These are phyloP conservation scores for Candida michaelii DNA, from an alignment of 805 yeast genomes.

Conservation along the genomic window DNA sequence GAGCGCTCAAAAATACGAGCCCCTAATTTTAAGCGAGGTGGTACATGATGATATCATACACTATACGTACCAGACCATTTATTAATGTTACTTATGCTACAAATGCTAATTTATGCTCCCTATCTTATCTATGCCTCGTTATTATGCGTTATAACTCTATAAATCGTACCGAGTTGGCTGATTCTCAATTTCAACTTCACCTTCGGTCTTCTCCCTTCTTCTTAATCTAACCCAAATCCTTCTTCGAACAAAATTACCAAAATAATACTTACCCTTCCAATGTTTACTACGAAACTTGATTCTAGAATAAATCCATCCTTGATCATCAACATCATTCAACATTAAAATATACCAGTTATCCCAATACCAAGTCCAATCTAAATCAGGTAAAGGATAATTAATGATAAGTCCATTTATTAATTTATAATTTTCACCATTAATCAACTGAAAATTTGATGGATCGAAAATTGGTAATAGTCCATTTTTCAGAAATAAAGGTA, in stretches of 20 bases:
- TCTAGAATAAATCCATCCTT: slow-evolving; percentile 78
- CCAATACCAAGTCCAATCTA: slow-evolving; percentile 70
- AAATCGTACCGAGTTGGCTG: not conserved
- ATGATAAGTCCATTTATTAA: slow-evolving; percentile 26
- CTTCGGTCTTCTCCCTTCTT: slow-evolving; percentile 2
- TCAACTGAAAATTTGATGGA: slow-evolving; percentile 49
- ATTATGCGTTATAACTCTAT: not conserved
- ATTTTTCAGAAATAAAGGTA: slow-evolving; percentile 47
- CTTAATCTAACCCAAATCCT: slow-evolving; percentile 60
- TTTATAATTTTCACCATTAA: slow-evolving; percentile 39
- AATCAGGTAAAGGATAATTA: slow-evolving; percentile 53
- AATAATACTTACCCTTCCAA: slow-evolving; percentile 66
- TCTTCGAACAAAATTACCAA: slow-evolving; percentile 64
- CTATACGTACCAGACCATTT: too few species aligned
- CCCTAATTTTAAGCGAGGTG: too few species aligned
- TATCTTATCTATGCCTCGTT: not conserved
- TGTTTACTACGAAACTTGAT: slow-evolving; percentile 43
- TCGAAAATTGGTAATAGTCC: slow-evolving; percentile 50
- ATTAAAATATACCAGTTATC: slow-evolving; percentile 70
- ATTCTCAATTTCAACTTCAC: too few species aligned
- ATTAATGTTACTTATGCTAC: too few species aligned
- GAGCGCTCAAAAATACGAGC: not conserved
- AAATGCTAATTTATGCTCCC: not conserved
- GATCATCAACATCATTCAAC: slow-evolving; percentile 72
- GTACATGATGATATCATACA: too few species aligned